Base-by-base conservation (phyloP, 495 filamentous ascomycete genomes). In the Hypoxylon lienhwacheense region DNA sequence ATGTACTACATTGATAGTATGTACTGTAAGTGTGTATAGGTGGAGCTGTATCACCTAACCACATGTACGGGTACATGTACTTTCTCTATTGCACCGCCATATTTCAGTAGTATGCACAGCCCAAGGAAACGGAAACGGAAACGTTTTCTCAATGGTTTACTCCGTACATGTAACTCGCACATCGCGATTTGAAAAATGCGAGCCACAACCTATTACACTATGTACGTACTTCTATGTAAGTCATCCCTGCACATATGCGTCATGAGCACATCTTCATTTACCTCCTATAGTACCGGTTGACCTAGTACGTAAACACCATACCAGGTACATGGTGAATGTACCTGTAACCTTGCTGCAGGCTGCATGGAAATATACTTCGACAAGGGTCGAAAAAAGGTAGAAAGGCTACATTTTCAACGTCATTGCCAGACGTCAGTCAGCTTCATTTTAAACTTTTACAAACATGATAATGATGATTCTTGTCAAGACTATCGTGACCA, bases 181-280 rank as follows among this genome's bases (percentile, higher is more conserved):
- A n/a, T n/a, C n/a, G n/a, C n/a, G n/a, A n/a, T n/a, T n/a, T n/a
- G n/a, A n/a, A n/a, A n/a, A n/a, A 26, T 40, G 37, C 37, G 25
- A 41, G 37, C 37, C 21, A 41, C 37, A 41, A n/a, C n/a, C n/a
- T n/a, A n/a, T n/a, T n/a, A n/a, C n/a, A n/a, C n/a, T n/a, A n/a
- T n/a, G n/a, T n/a, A n/a, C n/a, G n/a, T n/a, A n/a, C n/a, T n/a
- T 17, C 6, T 10, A 21, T 32, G 11, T 35, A 35, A 55, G 43
- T 35, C 52, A 55, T 61, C 58, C 58, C 34, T 42, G 58, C 39
- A 14, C 47, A 51, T 52, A 56, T 61, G 58, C 58, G 58, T 61
- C 58, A 61, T 43, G 52, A 61, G 22, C 11, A 31, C 24, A 44
- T 56, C 52, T 55, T 50, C 47, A 61, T 56, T 56, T 56, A 47